Evolutionary conservation across 2,329 filamentous ascomycete species (phyloP), one percentile per base, ranked within the genome.

Genomic region (Xenosphaeropsis pyriputrescens): DNA sequence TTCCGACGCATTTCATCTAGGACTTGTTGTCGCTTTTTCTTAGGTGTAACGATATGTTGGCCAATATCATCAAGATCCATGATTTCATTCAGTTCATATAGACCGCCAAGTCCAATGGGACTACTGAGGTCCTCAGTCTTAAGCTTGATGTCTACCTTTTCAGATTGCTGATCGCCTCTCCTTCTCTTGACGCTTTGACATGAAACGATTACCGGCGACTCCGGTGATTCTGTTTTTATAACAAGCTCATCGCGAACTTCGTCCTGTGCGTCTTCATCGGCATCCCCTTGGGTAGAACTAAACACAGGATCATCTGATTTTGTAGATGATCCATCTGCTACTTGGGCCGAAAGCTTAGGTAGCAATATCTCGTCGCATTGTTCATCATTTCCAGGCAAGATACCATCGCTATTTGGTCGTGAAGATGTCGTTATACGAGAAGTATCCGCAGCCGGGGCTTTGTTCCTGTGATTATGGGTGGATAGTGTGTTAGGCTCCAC

Each of bases 41-140:
- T 54, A 2, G 56, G 56, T 7, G 56, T 58, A 31, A 45, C 40
- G 11, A 54, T 45, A 37, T 53, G 55, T 30, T 51, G 41, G 4
- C 55, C 55, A 41, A 57, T 54, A 15, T 57, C 54, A 42, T 57
- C 55, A 9, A 58, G 45, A 40, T 58, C 55, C 17, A 57, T 45
- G 36, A 52, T 57, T 8, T 57, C 53, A 19, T 41, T 36, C n/a
- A 48, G 34, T 31, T 38, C 22, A 13, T 34, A 29, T 13, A 53
- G 33, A 12, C 32, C 39, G 6, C 43, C 38, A n/a, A 49, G 38
- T 11, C 41, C 43, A 22, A 50, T 42, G 8, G 54, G 53, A 36
- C 52, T 55, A 35, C 52, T 55, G 16, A 48, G 39, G 0, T 26
- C 26, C 35, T 57, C 54, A 22, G 42, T 19, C 30, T 56, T 57